phyloP scores from a whole-genome alignment of 169 alveolate species.

The Eimeria praecox region DNA sequence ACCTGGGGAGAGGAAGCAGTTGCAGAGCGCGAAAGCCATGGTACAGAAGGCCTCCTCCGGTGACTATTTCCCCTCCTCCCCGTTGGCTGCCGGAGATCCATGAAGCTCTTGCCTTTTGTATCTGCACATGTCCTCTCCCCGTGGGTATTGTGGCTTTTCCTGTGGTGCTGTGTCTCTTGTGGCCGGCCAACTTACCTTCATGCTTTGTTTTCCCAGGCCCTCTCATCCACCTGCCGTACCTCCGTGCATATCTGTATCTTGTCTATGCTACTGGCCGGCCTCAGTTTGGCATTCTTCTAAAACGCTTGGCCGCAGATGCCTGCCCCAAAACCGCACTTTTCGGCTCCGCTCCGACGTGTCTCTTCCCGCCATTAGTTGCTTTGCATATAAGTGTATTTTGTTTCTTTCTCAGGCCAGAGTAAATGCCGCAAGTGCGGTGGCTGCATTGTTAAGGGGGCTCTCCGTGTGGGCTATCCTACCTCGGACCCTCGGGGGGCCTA shows the following conservation, averaged over 20 bases:
- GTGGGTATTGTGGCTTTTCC: not conserved
- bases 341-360: not conserved
- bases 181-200: not conserved
- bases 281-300: no score
- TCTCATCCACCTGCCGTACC: not conserved
- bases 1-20: constrained; percentile 23
- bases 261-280: not conserved
- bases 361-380: not conserved
- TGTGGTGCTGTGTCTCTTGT: not conserved
- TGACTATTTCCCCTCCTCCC: not conserved
- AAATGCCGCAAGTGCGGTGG: constrained; percentile 83
- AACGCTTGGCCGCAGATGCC: not conserved
- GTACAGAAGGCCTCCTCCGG: constrained; percentile 78
- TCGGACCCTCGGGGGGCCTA: constrained; percentile 83
- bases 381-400: not conserved
- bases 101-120: not conserved
- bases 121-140: no score
- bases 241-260: not conserved
- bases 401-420: constrained; percentile 73
- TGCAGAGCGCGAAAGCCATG: constrained; percentile 54
- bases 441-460: constrained; percentile 67
- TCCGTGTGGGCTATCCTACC: constrained; percentile 83
- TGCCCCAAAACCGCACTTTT: not conserved
- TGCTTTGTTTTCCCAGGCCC: not conserved
- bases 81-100: not conserved